phyloP scores from a whole-genome alignment of 331 rosid species.

The Acacia pycnantha region DNA sequence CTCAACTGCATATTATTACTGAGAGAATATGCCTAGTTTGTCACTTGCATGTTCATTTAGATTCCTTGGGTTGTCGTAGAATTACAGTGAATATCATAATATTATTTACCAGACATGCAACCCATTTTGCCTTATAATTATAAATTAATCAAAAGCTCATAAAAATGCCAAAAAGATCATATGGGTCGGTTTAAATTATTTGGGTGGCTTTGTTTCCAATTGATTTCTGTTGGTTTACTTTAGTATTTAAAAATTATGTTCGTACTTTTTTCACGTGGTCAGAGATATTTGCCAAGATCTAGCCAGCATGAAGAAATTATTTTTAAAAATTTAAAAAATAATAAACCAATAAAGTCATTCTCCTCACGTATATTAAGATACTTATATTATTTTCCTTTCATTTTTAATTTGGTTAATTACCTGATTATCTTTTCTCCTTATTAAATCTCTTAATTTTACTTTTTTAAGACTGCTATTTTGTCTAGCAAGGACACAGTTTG shows the following conservation, averaged over 20 bases:
- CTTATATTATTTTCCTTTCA: too few species aligned
- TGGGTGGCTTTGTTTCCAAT: neutral
- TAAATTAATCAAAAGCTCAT: neutral
- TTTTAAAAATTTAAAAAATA: neutral
- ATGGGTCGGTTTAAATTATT: neutral
- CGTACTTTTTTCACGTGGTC: constrained; percentile 52
- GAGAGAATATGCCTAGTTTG: neutral
- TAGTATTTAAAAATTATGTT: constrained; percentile 9
- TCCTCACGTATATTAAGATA: neutral
- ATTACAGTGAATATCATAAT: neutral
- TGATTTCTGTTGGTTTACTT: constrained; percentile 20
- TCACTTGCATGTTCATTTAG: neutral
- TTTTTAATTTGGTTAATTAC: too few species aligned
- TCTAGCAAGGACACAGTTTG: too few species aligned
- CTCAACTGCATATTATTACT: neutral
- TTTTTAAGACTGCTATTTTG: too few species aligned
- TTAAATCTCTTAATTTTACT: too few species aligned
- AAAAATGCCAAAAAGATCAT: neutral
- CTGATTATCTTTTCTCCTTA: too few species aligned
- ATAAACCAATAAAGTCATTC: neutral
- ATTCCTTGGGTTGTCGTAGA: constrained; percentile 10
- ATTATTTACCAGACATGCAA: neutral
- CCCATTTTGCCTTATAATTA: neutral
- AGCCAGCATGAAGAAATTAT: neutral
- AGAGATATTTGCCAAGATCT: constrained; percentile 18